Evolutionary conservation across 2,329 filamentous ascomycete species (phyloP).

Genomic region (Claviceps sp.): DNA sequence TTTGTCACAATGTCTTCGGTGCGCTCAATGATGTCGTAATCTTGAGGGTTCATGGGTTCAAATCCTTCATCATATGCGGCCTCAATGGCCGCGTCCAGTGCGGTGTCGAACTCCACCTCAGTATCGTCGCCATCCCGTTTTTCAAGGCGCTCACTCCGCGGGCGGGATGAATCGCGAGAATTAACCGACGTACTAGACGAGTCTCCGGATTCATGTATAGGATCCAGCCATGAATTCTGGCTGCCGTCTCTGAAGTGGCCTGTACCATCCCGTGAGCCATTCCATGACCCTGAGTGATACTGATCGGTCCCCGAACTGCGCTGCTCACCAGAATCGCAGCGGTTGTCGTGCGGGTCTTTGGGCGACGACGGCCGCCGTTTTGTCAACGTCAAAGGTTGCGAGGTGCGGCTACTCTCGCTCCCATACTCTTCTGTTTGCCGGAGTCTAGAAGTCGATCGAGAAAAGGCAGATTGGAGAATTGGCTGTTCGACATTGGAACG

Average conservation of each 20-base stretch:
- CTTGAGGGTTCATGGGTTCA: constrained; percentile 50
- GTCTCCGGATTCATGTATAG: constrained; percentile 77
- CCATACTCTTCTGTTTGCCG: constrained; percentile 20
- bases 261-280: constrained; percentile 9
- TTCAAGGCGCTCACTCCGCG: constrained; percentile 57
- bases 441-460: constrained; percentile 27
- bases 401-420: constrained; percentile 47
- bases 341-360: constrained; percentile 11
- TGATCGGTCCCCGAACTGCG: constrained; percentile 4
- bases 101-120: constrained; percentile 85
- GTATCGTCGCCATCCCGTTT: constrained; percentile 56
- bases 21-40: constrained; percentile 21
- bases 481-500: constrained; percentile 6
- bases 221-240: constrained; percentile 84
- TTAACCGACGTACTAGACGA: constrained; percentile 66
- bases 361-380: constrained; percentile 44
- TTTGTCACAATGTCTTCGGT: constrained; percentile 36
- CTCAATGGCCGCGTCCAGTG: constrained; percentile 87
- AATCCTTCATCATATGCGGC: constrained; percentile 89
- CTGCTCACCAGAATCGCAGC: constrained; percentile 6
- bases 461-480: constrained; percentile 41
- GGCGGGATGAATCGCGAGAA: constrained; percentile 61
- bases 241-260: constrained; percentile 47
- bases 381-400: constrained; percentile 58
- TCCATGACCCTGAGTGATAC: constrained; percentile 10